These are phyloP conservation scores for Ophiostoma populinum DNA, from an alignment of 2,329 filamentous ascomycete species.

Conservation along the genomic window DNA sequence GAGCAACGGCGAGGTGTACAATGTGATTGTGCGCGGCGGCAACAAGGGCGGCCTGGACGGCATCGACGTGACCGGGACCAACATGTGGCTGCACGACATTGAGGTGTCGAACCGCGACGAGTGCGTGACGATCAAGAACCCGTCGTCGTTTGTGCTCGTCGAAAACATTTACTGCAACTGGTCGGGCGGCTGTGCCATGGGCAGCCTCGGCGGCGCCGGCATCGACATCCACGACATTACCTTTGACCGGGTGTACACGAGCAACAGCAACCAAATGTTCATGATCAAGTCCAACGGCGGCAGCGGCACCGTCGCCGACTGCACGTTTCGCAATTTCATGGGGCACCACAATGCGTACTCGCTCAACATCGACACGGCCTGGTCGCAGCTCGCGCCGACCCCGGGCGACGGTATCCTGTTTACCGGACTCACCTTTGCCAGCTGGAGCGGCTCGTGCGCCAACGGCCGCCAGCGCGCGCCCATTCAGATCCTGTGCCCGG, in stretches of 20 bases:
- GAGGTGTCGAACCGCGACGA: slow-evolving; percentile 47
- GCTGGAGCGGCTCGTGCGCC: slow-evolving; percentile 36
- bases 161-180: slow-evolving; percentile 46
- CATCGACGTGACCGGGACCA: slow-evolving; percentile 34
- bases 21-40: slow-evolving; percentile 33
- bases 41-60: slow-evolving; percentile 36
- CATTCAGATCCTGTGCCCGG: slow-evolving; percentile 24
- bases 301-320: slow-evolving; percentile 31
- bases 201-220: slow-evolving; percentile 26
- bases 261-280: slow-evolving; percentile 43
- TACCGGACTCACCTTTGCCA: slow-evolving; percentile 32
- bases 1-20: slow-evolving; percentile 33
- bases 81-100: slow-evolving; percentile 41
- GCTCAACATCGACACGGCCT: slow-evolving; percentile 36
- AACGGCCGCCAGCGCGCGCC: slow-evolving; percentile 33
- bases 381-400: slow-evolving; percentile 16
- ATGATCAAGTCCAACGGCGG: slow-evolving; percentile 47
- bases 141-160: slow-evolving; percentile 34
- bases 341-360: slow-evolving; percentile 42
- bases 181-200: slow-evolving; percentile 39
- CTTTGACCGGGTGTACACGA: slow-evolving; percentile 41
- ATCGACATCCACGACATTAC: slow-evolving; percentile 31
- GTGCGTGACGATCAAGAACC: slow-evolving; percentile 22
- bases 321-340: slow-evolving; percentile 38
- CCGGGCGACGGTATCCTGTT: slow-evolving; percentile 33